Evolutionary conservation across 495 filamentous ascomycete genomes (phyloP).

Genomic region (Aspergillus taichungensis): DNA sequence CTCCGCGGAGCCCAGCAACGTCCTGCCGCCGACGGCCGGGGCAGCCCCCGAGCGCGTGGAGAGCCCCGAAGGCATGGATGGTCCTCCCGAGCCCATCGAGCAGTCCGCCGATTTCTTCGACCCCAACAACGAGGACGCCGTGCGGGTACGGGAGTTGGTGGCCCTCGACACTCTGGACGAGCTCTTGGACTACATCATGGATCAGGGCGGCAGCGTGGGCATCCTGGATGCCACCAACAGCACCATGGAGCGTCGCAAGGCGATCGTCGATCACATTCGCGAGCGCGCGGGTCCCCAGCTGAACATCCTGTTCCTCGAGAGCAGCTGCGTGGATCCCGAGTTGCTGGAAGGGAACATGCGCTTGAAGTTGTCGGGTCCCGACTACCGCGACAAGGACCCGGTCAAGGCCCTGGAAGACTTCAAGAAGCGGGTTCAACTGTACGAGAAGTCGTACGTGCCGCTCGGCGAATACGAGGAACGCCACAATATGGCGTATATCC

Average conservation of each 20-base stretch:
- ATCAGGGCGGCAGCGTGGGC: constrained; percentile 82
- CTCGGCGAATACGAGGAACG: constrained; percentile 87
- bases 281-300: constrained; percentile 74
- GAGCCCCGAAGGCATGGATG: constrained; percentile 18
- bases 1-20: constrained; percentile 19
- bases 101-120: constrained; percentile 95
- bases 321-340: constrained; percentile 71
- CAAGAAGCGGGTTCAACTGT: constrained; percentile 84
- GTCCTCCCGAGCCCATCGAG: constrained; percentile 53
- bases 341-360: constrained; percentile 96
- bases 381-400: constrained; percentile 92
- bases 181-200: constrained; percentile 75
- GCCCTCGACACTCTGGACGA: constrained; percentile 90
- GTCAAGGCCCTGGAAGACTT: constrained; percentile 77
- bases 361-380: constrained; percentile 90
- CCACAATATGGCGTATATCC: constrained; percentile 79
- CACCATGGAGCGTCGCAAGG: constrained; percentile 74
- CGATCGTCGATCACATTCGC: constrained; percentile 74
- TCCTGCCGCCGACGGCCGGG: constrained; percentile 21
- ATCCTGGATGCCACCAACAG: constrained; percentile 97
- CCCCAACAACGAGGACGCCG: constrained; percentile 73
- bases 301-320: constrained; percentile 89
- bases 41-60: not conserved
- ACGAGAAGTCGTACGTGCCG: constrained; percentile 86
- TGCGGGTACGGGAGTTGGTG: constrained; percentile 79